phyloP scores from a whole-genome alignment of 106 monocot genomes.

The Gastrodia elata region DNA sequence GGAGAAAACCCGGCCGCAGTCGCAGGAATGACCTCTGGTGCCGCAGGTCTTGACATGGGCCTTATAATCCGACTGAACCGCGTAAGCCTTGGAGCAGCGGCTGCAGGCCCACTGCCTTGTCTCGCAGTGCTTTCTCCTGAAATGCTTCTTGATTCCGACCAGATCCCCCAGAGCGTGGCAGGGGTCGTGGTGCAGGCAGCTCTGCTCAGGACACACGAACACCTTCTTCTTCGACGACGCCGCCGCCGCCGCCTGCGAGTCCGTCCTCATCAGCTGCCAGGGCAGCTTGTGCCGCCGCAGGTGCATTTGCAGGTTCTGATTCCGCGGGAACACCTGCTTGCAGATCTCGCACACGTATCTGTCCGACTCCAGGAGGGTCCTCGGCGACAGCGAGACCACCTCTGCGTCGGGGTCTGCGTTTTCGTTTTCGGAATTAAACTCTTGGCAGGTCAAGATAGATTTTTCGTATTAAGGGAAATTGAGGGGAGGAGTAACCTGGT shows the following conservation, averaged over 20 bases:
- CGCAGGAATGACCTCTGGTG: conserved; percentile 86
- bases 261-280: conserved; percentile 63
- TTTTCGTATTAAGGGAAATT: not conserved
- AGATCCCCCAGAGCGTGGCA: conserved; percentile 62
- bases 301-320: conserved; percentile 98
- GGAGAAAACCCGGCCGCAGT: conserved; percentile 93
- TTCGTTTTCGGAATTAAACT: not conserved
- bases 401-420: conserved; percentile 81
- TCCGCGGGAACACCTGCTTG: conserved; percentile 84
- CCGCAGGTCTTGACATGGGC: conserved; percentile 82
- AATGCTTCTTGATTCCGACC: conserved; percentile 78
- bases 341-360: conserved; percentile 98
- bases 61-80: conserved; percentile 66
- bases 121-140: conserved; percentile 49
- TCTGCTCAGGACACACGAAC: conserved; percentile 58
- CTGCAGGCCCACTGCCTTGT: conserved; percentile 55
- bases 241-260: not conserved
- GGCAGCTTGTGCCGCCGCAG: conserved; percentile 90
- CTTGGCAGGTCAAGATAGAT: not conserved
- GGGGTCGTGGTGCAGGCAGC: conserved; percentile 65
- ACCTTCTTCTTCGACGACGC: conserved; percentile 43
- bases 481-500: conserved; percentile 24
- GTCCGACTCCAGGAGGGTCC: conserved; percentile 83
- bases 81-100: conserved; percentile 51
- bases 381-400: conserved; percentile 79